Conservation (phyloP, 257 asterid genomes). For the Pogostemon cablin region DNA sequence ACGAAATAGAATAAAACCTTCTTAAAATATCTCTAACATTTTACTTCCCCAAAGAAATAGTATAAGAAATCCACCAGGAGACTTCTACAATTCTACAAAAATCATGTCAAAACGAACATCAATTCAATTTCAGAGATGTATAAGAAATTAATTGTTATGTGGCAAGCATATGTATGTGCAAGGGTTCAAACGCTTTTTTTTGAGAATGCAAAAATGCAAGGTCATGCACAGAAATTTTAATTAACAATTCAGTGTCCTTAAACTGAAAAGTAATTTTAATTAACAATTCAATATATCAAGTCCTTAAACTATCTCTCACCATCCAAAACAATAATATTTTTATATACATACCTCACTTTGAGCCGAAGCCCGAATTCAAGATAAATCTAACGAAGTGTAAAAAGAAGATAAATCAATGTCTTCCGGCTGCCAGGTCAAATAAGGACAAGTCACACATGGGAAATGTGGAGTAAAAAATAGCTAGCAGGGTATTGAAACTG, state of each 20-base stretch:
- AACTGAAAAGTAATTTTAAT: too few relatives aligned
- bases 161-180: constrained; percentile 1
- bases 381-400: too few relatives aligned
- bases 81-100: constrained; percentile 81
- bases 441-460: constrained; percentile 26
- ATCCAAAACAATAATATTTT: too few relatives aligned
- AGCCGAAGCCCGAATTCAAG: too few relatives aligned
- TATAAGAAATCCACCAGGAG: constrained; percentile 97
- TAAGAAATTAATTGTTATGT: constrained; percentile 21
- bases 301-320: too few relatives aligned
- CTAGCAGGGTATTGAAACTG: constrained; percentile 23
- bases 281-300: too few relatives aligned
- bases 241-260: too few relatives aligned
- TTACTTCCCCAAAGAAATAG: constrained; percentile 88
- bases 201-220: too few relatives aligned
- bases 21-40: background rate
- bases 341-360: too few relatives aligned
- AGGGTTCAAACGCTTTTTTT: too few relatives aligned
- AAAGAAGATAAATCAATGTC: constrained; percentile 62
- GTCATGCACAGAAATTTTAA: too few relatives aligned
- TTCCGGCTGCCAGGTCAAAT: constrained; percentile 69
- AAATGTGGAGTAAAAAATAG: constrained; percentile 13
- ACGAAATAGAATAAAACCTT: background rate
- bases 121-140: constrained; percentile 2
- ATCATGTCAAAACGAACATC: constrained; percentile 11